A percentile compares a stretch with the other conserved stretches of the same genome.
These are phyloP conservation scores for Talaromyces islandicus DNA, from an alignment of 2,329 filamentous ascomycete genomes.

Conservation along the genomic window DNA sequence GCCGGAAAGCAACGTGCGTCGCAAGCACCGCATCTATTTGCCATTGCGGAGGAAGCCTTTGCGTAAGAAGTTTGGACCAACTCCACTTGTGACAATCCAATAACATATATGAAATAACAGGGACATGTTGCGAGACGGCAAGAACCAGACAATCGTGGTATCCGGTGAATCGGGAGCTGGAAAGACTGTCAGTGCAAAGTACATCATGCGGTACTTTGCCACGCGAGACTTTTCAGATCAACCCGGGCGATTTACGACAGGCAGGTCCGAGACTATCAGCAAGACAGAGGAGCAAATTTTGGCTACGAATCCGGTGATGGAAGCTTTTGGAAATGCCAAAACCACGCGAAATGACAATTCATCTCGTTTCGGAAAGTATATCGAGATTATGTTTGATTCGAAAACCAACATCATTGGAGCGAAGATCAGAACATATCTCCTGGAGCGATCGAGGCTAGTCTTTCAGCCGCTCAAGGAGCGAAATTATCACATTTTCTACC, in stretches of 20 bases:
- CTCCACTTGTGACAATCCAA: slow-evolving; percentile 23
- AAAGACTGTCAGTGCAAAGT: slow-evolving; percentile 98
- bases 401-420: slow-evolving; percentile 95
- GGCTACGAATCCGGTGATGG: slow-evolving; percentile 98
- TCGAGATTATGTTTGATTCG: slow-evolving; percentile 98
- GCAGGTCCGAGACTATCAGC: slow-evolving; percentile 75
- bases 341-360: slow-evolving; percentile 99
- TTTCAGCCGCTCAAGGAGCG: slow-evolving; percentile 97
- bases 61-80: slow-evolving; percentile 55
- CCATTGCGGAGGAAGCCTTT: slow-evolving; percentile 97
- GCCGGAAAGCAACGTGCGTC: slow-evolving; percentile 94
- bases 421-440: slow-evolving; percentile 90
- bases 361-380: slow-evolving; percentile 98
- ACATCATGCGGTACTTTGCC: slow-evolving; percentile 99
- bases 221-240: slow-evolving; percentile 92
- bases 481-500: slow-evolving; percentile 99
- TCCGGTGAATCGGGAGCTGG: slow-evolving; percentile 97
- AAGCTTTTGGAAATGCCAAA: slow-evolving; percentile 98
- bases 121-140: slow-evolving; percentile 92
- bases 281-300: slow-evolving; percentile 98
- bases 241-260: slow-evolving; percentile 69
- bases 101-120: slow-evolving; percentile 38
- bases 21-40: slow-evolving; percentile 95
- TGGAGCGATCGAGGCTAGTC: slow-evolving; percentile 91
- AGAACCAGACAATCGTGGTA: slow-evolving; percentile 98